phyloP scores from a whole-genome alignment of 2,329 filamentous ascomycete species.

The Chaetomiaceae sp. region DNA sequence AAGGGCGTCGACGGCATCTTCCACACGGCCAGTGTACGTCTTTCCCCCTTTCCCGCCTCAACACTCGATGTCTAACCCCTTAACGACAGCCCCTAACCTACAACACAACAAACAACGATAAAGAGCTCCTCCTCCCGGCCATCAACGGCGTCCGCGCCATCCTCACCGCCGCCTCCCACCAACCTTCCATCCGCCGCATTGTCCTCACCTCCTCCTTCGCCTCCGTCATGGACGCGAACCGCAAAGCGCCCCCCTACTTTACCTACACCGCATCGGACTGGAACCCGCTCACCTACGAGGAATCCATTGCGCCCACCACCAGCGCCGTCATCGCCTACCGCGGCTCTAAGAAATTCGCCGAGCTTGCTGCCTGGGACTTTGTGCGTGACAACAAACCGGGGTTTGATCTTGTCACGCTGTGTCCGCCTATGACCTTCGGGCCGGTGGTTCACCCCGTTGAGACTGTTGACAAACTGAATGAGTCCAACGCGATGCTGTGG shows the following conservation, averaged over 20 bases:
- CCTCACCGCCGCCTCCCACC: conserved; percentile 31
- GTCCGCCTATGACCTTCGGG: conserved; percentile 35
- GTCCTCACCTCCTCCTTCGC: conserved; percentile 45
- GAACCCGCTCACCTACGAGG: conserved; percentile 37
- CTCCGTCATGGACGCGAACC: conserved; percentile 33
- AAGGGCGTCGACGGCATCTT: conserved; percentile 40
- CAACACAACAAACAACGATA: conserved; percentile 29
- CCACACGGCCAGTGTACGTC: conserved; percentile 40
- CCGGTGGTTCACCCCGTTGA: conserved; percentile 21
- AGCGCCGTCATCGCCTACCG: conserved; percentile 28
- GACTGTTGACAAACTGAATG: not conserved
- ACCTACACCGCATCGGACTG: conserved; percentile 42
- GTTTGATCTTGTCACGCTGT: conserved; percentile 32
- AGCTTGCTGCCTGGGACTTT: conserved; percentile 30
- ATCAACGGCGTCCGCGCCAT: conserved; percentile 34
- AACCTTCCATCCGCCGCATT: conserved; percentile 33
- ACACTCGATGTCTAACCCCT: not conserved
- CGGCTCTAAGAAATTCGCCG: conserved; percentile 30
- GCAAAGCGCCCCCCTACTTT: conserved; percentile 31
- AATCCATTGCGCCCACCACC: conserved; percentile 26
- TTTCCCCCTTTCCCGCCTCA: not conserved
- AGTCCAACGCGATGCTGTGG: conserved; percentile 28
- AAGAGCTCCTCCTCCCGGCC: conserved; percentile 31
- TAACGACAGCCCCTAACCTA: conserved; percentile 18
- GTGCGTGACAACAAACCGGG: conserved; percentile 21